Base-by-base conservation (phyloP, 495 filamentous ascomycete species). In the Zalerion maritima region DNA sequence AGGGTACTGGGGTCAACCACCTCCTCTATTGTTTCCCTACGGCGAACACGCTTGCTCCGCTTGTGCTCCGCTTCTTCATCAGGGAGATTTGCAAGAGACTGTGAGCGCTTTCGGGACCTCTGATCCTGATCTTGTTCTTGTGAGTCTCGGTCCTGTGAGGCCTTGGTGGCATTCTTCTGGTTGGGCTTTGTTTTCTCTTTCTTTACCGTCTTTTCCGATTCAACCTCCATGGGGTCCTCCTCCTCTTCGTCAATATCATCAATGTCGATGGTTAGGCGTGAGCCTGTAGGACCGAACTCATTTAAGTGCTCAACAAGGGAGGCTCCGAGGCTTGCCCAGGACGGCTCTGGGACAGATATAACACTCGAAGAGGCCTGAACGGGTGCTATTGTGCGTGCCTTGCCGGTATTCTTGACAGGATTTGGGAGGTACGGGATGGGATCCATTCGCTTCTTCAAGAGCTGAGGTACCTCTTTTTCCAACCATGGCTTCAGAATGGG, bases 11-110 rank as follows among this genome's bases (percentile, higher is more conserved):
- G 67, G 34, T 86, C 78, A 37, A 76, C 64, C 3, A 52, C 66
- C 14, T 81, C 80, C 4, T 81, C 81, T 34, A 72, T 71, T 4
- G 74, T 79, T 28, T 86, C 83, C 20, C 83, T 68, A 16, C 81
- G 75, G 36, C 81, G 69, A 16, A 81, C 82, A 26, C 86, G 68
- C 44, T 87, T 86, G 54, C 82, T 91, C 42, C 83, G 72, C 42
- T 76, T 71, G 25, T 79, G 66, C 3, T 74, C 69, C 6, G 64
- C 69, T 35, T 78, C 52, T 24, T 69, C 65, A 18, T 71, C 67
- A 0, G 57, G 55, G 13, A 79, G 47, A 0, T 71, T 73, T 7
- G 73, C 73, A 15, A 58, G 54, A 17, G 75, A 75, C 15, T 71
- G 68, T 0, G 74, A 78, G n/a, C 74, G 63, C 46, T 78, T 78